These are phyloP conservation scores for Elsinoe fawcettii DNA, from an alignment of 2,329 filamentous ascomycete species.

Conservation along the genomic window DNA sequence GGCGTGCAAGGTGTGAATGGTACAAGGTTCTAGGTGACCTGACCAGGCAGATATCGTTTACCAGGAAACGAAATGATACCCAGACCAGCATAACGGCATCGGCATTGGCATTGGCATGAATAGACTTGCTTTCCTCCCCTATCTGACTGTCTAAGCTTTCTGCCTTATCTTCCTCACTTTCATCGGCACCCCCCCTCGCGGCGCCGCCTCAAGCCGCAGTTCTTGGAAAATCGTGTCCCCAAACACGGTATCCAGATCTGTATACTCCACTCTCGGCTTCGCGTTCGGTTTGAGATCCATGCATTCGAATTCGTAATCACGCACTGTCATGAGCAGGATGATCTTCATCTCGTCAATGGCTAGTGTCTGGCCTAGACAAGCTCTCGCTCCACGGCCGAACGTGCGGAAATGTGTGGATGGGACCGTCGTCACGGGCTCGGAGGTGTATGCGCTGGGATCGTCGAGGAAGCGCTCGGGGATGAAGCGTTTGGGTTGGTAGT, in stretches of 20 bases:
- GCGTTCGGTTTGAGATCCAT: background rate
- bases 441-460: background rate
- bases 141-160: no score
- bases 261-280: background rate
- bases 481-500: background rate
- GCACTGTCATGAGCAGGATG: background rate
- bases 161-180: background rate
- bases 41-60: background rate
- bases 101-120: background rate
- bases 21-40: constrained; percentile 21
- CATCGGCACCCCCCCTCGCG: background rate
- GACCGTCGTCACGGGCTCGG: background rate
- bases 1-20: constrained; percentile 45
- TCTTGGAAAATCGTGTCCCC: background rate
- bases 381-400: background rate
- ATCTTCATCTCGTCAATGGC: background rate
- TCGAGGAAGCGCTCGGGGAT: background rate
- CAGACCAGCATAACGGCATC: background rate
- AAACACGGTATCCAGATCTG: background rate
- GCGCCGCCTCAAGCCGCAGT: background rate
- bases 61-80: background rate
- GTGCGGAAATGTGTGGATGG: background rate
- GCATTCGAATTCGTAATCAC: background rate
- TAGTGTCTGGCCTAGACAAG: background rate
- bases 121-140: background rate